Evolutionary conservation across 2,329 filamentous ascomycete genomes (phyloP), one percentile per base, ranked within the genome.

Genomic region (Blastomyces parvus): DNA sequence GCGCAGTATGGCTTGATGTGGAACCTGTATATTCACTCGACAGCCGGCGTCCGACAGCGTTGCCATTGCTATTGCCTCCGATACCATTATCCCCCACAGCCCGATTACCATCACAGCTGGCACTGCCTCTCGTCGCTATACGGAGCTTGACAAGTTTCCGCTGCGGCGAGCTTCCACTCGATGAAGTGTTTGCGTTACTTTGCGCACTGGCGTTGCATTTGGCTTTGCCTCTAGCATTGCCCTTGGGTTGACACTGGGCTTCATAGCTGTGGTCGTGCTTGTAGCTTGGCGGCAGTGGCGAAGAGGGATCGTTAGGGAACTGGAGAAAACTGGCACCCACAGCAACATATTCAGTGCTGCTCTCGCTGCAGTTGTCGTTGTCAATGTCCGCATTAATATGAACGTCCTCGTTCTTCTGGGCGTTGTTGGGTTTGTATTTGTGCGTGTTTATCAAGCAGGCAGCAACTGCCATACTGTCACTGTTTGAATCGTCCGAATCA

Each of bases 321-420:
- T 62, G 50, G 17, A 59, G 55, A 22, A 62, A 65, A 11, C 48
- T 53, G 7, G 59, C 64, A 2, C 62, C 62, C 11, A 22, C 46
- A 38, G 59, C 62, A 48, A 64, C 50, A 27, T 62, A 65, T 36
- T 64, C 17, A 6, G 30, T 40, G 3, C 61, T 27, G 17, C 38
- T 33, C 6, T 44, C 60, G 17, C 50, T 56, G 42, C 38, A 13
- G 60, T 33, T 61, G n/a, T 52, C 22, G n/a, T 52, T 36, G 33
- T 36, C 52, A 19, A 55, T 33, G 9, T 61, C 33, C 5, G 19
- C 55, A 13, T 22, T 19, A 19, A 30, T 22, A 22, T 30, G n/a
- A 2, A 3, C 30, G 14, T 38, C 19, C 27, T 44, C 33, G 19
- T 27, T 17, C 52, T 22, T 7, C 11, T 59, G 7, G 42, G n/a